phyloP scores from a whole-genome alignment of 257 asterid genomes.

The Paulownia fortunei region DNA sequence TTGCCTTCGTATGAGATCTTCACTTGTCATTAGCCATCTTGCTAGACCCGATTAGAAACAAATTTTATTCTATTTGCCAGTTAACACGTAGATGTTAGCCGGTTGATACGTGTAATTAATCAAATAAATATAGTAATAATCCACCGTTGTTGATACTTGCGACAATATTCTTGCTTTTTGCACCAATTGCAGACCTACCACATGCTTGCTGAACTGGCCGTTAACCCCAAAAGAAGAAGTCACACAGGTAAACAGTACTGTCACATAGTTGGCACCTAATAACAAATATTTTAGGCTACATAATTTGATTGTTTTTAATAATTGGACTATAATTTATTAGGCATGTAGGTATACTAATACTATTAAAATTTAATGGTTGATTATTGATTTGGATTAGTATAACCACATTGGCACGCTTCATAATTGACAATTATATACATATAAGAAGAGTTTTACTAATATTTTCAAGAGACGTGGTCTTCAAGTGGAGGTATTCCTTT shows the following conservation, averaged over 20 bases:
- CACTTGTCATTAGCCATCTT: no score
- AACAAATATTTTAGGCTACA: neutral
- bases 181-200: neutral
- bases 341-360: neutral
- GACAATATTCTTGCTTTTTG: neutral
- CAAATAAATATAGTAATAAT: neutral
- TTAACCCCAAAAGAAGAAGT: neutral
- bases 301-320: neutral
- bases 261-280: neutral
- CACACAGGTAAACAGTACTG: neutral
- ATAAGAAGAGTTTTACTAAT: neutral
- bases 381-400: neutral
- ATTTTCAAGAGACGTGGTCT: conserved; percentile 12
- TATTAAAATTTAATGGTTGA: neutral
- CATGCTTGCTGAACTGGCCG: conserved; percentile 12
- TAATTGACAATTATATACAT: neutral
- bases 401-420: conserved; percentile 14
- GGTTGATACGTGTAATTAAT: neutral
- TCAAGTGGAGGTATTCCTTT: neutral
- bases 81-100: neutral
- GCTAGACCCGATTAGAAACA: no score
- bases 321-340: neutral
- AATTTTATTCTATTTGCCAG: no score
- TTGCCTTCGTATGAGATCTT: no score
- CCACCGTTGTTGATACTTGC: neutral